Evolutionary conservation across 1,284 basidiomycete genomes (phyloP), one percentile per base, ranked within the genome.

Genomic region (Apiotrichum mycotoxinovorans): DNA sequence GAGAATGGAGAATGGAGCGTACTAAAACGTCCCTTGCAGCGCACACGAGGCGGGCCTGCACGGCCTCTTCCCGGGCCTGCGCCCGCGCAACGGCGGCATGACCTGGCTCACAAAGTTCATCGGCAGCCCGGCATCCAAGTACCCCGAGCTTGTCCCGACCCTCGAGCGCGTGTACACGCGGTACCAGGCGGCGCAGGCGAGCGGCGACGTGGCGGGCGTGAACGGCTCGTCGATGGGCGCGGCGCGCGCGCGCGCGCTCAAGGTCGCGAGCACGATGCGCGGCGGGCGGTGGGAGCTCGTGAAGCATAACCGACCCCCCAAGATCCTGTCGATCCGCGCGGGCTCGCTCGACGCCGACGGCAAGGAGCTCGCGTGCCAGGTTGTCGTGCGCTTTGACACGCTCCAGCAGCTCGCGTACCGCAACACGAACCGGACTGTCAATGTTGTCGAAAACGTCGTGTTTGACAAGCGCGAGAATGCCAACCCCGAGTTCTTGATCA

Each of bases 361-460:
- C 26, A 9, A 10, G 2, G 22, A 23, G 2, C n/a, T 30, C 9
- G 18, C 27, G 17, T 15, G 12, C 25, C 49, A 51, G 38, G 49
- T 51, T 8, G 37, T 51, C 26, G 38, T 51, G 7, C 37, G 38
- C 18, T 51, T 41, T 38, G 25, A 51, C 49, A 51, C 49, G 8
- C 12, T 33, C 2, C 49, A 51, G 38, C 4, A 26, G 38, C 26
- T 51, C 25, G 30, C 37, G 25, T 14, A 26, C 11, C 25, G 35
- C 23, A 17, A 35, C 17, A 4, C 10, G 35, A n/a, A 3, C 14
- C 34, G 35, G 22, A 34, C 20, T 12, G 25, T 40, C 22, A 26
- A 49, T 14, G 35, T 49, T 4, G 25, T 38, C 47, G 47, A 49
- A 22, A 49, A 49, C 37, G 47, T 49, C 35, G 23, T 49, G 35